Conservation (phyloP, 768 basidiomycete genomes). For the Mycena albidolilacea region DNA sequence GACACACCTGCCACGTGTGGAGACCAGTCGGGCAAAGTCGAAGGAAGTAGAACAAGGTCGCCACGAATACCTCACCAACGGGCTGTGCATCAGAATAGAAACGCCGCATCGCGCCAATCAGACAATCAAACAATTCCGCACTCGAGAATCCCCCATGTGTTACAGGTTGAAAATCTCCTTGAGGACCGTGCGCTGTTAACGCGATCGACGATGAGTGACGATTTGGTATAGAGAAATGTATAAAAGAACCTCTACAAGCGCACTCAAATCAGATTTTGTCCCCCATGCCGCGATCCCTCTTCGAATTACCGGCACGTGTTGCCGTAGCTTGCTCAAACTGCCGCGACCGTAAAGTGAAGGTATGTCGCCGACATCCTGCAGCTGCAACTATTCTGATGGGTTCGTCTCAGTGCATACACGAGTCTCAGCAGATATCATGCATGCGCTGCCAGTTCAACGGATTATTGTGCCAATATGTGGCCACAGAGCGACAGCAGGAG, state of each 20-base stretch:
- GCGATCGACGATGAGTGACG: not conserved
- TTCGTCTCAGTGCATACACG: conserved; percentile 16
- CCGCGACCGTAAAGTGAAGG: conserved; percentile 28
- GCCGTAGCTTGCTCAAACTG: conserved; percentile 28
- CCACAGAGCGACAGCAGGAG: conserved; percentile 21
- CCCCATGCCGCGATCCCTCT: conserved; percentile 5
- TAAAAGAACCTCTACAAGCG: not conserved
- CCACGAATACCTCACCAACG: not conserved
- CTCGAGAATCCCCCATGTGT: not conserved
- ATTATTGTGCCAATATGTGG: conserved; percentile 18
- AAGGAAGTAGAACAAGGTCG: conserved; percentile 5
- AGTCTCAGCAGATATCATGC: conserved; percentile 5
- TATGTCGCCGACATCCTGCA: not conserved
- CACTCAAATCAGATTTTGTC: not conserved
- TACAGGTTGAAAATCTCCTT: not conserved
- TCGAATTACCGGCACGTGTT: conserved; percentile 23
- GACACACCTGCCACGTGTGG: not conserved
- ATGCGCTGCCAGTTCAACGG: conserved; percentile 26
- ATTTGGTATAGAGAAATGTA: not conserved
- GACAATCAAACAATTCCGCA: not conserved
- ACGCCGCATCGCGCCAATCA: conserved; percentile 4
- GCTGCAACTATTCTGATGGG: not conserved
- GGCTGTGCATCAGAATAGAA: conserved; percentile 7
- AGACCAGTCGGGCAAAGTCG: not conserved
- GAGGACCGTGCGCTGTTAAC: not conserved